Evolutionary conservation across 768 basidiomycete species (phyloP), one percentile per base, ranked within the genome.

Genomic region (Suillus ampliporus): DNA sequence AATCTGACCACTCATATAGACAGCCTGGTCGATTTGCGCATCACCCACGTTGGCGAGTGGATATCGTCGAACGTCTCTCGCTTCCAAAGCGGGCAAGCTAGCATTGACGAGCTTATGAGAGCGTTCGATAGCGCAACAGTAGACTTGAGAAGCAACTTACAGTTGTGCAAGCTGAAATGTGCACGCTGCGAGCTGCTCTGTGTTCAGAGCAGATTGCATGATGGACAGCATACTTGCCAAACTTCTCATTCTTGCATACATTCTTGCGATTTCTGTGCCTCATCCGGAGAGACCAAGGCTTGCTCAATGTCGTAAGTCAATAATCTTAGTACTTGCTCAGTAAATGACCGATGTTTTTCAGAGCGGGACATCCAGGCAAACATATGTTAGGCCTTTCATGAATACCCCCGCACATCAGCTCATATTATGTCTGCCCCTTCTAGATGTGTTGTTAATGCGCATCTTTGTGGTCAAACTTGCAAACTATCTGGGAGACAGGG

Each of bases 381-480:
- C 87, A 88, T 64, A 78, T 86, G 87, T 69, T n/a, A 56, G 56
- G 82, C 67, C 13, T 31, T 57, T 56, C 28, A 4, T 17, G 11
- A 23, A 19, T 7, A 13, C 28, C 21, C n/a, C 40, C 21, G 7
- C 2, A 11, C 21, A 50, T 23, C 4, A 26, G 3, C 5, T 60
- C 2, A 34, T 13, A 34, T 51, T 17, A 5, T 9, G 62, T 47
- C 28, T 10, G 58, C 38, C 44, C 37, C 6, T 41, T 51, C 28
- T 58, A 89, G 88, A 61, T 89, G 87, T 64, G 72, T 79, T 35
- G 77, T 82, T 1, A 80, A 78, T 34, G 68, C 73, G 31, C 83
- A 89, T 72, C 64, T 88, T 19, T 89, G 87, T 51, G 88, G 86
- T 10, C 75, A 82, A 53, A 68, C 71, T 10, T 89, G 88, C 68